Percentiles rank a stretch among this genome's conserved stretches.
Conservation (phyloP, 495 filamentous ascomycete species). For the Penicillium odoratum region DNA sequence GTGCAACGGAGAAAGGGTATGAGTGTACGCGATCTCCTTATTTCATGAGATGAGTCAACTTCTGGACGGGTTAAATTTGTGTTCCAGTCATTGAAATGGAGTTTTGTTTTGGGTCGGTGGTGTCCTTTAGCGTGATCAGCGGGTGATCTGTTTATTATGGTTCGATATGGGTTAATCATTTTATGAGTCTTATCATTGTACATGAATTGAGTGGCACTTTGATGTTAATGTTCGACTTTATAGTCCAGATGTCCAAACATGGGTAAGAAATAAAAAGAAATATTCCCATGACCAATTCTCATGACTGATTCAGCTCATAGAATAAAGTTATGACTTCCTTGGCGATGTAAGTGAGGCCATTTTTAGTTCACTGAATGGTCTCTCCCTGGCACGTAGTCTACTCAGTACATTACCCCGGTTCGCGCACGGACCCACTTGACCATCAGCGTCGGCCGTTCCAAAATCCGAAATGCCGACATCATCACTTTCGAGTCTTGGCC, state of each 20-base stretch:
- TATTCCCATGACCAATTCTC: no score
- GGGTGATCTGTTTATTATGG: neutral
- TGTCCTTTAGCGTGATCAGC: neutral
- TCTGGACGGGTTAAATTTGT: neutral
- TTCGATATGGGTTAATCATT: neutral
- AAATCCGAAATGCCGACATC: neutral
- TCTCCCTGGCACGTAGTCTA: no score
- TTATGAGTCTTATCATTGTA: neutral
- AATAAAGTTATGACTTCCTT: no score
- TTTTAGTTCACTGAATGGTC: no score
- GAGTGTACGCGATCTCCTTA: slow-evolving; percentile 80
- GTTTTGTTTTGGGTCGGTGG: neutral
- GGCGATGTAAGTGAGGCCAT: no score
- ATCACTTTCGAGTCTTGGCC: neutral
- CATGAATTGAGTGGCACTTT: neutral
- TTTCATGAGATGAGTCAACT: slow-evolving; percentile 37
- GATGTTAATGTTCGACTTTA: no score
- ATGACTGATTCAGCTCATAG: no score
- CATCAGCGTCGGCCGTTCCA: neutral
- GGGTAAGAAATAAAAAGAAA: no score
- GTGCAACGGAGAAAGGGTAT: slow-evolving; percentile 52
- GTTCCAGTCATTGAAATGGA: neutral
- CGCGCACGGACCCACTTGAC: neutral
- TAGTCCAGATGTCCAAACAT: neutral
- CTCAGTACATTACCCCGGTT: neutral